A percentile compares a stretch with the other conserved stretches of the same genome.
Conservation (phyloP, 176 grass and related monocot species). For the Thinopyrum elongatum region DNA sequence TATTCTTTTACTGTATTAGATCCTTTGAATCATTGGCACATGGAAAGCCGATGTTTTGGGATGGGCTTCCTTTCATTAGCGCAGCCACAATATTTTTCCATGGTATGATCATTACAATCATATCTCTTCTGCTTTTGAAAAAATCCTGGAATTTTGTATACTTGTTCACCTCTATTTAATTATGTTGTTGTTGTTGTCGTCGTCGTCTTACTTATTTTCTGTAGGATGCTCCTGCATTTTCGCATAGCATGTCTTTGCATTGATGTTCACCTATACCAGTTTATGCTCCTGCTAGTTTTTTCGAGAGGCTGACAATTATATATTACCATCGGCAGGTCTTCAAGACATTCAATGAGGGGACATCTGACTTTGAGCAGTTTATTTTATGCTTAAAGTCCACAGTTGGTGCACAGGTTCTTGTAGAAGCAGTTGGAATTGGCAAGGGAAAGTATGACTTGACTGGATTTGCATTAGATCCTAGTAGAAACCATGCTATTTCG, state of each 20-base stretch:
- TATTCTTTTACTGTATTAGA: neutral
- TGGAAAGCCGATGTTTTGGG: neutral
- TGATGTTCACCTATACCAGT: conserved; percentile 25
- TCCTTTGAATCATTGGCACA: conserved; percentile 3
- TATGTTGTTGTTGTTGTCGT: neutral
- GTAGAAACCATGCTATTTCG: conserved; percentile 51
- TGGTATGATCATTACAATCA: neutral
- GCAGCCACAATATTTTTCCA: conserved; percentile 6
- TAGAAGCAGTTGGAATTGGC: conserved; percentile 80
- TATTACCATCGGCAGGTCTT: conserved; percentile 54
- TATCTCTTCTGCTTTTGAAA: conserved; percentile 12
- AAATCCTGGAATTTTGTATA: neutral
- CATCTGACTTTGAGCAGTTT: conserved; percentile 76
- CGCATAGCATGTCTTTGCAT: neutral
- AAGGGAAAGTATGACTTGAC: conserved; percentile 90
- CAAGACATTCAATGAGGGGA: conserved; percentile 75
- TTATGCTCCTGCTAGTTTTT: conserved; percentile 22
- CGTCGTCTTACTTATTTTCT: neutral
- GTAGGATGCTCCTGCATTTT: conserved; percentile 26
- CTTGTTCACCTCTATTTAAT: conserved; percentile 6
- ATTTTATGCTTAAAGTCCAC: conserved; percentile 61
- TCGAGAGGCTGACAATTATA: conserved; percentile 27
- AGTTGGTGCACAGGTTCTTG: conserved; percentile 61
- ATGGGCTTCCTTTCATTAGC: neutral
- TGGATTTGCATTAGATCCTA: conserved; percentile 74